These are phyloP conservation scores for Ophryocystis elektroscirrha DNA, from an alignment of 169 alveolate species.

Conservation along the genomic window DNA sequence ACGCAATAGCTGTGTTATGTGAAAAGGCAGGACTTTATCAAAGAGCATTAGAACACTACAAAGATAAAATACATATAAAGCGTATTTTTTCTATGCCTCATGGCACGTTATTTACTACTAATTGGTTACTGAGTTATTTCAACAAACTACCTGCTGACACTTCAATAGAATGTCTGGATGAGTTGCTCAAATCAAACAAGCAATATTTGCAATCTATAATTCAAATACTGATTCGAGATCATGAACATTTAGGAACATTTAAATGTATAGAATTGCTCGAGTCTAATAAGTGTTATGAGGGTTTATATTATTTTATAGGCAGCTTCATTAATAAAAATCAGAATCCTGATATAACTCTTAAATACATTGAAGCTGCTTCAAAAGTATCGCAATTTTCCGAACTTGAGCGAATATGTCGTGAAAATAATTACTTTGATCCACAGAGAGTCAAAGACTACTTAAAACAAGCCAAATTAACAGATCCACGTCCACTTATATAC, in stretches of 20 bases:
- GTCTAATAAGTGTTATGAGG: constrained; percentile 13
- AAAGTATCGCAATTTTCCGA: constrained; percentile 78
- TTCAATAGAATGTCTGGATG: constrained; percentile 7
- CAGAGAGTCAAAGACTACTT: constrained; percentile 76
- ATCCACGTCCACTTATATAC: constrained; percentile 90
- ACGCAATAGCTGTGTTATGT: constrained; percentile 78
- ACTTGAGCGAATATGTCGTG: constrained; percentile 83
- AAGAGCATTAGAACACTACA: constrained; percentile 79
- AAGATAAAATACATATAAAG: constrained; percentile 69
- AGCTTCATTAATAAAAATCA: constrained; percentile 24
- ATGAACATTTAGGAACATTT: constrained; percentile 57
- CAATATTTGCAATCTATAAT: constrained; percentile 48
- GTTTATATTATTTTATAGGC: constrained; percentile 16
- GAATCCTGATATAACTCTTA: constrained; percentile 54
- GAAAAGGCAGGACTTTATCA: constrained; percentile 87
- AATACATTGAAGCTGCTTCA: constrained; percentile 90
- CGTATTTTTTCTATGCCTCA: constrained; percentile 61
- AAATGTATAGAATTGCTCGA: constrained; percentile 64
- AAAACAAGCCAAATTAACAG: constrained; percentile 76
- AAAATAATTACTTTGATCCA: constrained; percentile 77
- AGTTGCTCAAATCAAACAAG: neutral
- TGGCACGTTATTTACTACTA: constrained; percentile 21
- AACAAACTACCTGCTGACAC: constrained; percentile 33
- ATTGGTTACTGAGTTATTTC: constrained; percentile 32
- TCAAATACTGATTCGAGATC: constrained; percentile 64